Conservation (phyloP, 352 stramenopile genomes). For the Globisporangium irregulare region DNA sequence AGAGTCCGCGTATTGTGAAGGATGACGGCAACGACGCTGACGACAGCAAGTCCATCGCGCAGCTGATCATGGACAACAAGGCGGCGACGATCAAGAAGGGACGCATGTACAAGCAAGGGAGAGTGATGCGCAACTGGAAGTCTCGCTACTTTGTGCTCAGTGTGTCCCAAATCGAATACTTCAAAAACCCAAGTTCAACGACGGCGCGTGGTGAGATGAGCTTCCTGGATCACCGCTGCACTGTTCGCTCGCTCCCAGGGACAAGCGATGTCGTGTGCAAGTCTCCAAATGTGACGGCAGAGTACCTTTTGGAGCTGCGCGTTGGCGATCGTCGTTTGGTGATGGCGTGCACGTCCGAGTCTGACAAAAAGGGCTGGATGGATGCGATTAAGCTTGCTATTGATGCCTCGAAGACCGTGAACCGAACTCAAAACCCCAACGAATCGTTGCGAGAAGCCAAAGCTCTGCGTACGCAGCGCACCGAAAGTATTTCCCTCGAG, state of each 20-base stretch:
- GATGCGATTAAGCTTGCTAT: conserved; percentile 84
- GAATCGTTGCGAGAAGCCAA: conserved; percentile 55
- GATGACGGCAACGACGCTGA: conserved; percentile 65
- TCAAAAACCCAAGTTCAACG: conserved; percentile 80
- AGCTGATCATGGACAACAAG: conserved; percentile 84
- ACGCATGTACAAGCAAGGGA: conserved; percentile 84
- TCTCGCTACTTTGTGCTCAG: conserved; percentile 86
- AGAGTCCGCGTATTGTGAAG: conserved; percentile 69
- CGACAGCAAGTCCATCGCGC: conserved; percentile 78
- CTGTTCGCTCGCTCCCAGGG: conserved; percentile 63
- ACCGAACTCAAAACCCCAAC: conserved; percentile 48
- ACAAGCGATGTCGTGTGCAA: conserved; percentile 70
- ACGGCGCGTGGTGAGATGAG: conserved; percentile 74
- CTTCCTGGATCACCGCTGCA: conserved; percentile 76
- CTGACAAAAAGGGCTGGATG: conserved; percentile 86
- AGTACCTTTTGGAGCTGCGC: conserved; percentile 71
- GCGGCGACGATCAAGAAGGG: conserved; percentile 87
- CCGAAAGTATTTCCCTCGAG: conserved; percentile 63
- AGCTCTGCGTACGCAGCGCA: conserved; percentile 60
- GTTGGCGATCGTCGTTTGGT: conserved; percentile 76
- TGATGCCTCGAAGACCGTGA: conserved; percentile 81
- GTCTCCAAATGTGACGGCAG: conserved; percentile 62
- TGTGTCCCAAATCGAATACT: conserved; percentile 85
- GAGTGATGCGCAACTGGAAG: conserved; percentile 84
- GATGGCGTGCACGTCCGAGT: conserved; percentile 82